Evolutionary conservation across 495 filamentous ascomycete species (phyloP).

Genomic region (Aspergillus wentii): DNA sequence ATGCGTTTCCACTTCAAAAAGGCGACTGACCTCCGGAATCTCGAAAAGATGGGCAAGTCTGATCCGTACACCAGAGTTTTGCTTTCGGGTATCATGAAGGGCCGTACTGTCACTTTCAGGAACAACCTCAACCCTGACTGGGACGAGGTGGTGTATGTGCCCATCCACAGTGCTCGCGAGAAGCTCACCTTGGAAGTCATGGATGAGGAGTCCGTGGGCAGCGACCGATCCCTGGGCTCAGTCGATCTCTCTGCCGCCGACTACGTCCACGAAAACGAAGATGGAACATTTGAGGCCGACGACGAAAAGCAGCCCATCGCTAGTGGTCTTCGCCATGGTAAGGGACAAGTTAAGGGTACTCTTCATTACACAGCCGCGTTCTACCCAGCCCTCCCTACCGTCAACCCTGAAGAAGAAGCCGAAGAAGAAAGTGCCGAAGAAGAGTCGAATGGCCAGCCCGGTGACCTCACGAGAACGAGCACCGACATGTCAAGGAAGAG

Average conservation of each 20-base stretch:
- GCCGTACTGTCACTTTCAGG: slow-evolving; percentile 87
- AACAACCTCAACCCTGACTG: slow-evolving; percentile 94
- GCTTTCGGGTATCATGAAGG: slow-evolving; percentile 84
- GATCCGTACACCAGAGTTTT: slow-evolving; percentile 90
- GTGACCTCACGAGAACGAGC: slow-evolving; percentile 7
- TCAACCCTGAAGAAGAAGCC: slow-evolving; percentile 90
- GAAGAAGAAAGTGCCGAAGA: slow-evolving; percentile 50
- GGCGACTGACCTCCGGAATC: slow-evolving; percentile 77
- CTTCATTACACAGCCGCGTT: slow-evolving; percentile 85
- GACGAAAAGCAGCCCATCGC: slow-evolving; percentile 63
- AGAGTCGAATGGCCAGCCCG: slow-evolving; percentile 26
- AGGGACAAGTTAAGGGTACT: slow-evolving; percentile 67
- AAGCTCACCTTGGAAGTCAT: slow-evolving; percentile 88
- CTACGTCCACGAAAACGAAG: slow-evolving; percentile 71
- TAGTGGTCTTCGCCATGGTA: slow-evolving; percentile 60
- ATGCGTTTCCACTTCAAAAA: slow-evolving; percentile 89
- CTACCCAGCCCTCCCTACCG: slow-evolving; percentile 80
- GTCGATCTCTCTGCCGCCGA: slow-evolving; percentile 72
- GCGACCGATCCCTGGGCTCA: slow-evolving; percentile 79
- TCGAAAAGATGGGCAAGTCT: slow-evolving; percentile 94
- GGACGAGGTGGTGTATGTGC: slow-evolving; percentile 94
- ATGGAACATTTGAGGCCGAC: slow-evolving; percentile 76
- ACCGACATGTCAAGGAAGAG: slow-evolving; percentile 30
- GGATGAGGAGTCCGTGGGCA: slow-evolving; percentile 86
- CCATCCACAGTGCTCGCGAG: slow-evolving; percentile 81